These are phyloP conservation scores for Candida koratica DNA, from an alignment of 805 yeast species.

Conservation along the genomic window DNA sequence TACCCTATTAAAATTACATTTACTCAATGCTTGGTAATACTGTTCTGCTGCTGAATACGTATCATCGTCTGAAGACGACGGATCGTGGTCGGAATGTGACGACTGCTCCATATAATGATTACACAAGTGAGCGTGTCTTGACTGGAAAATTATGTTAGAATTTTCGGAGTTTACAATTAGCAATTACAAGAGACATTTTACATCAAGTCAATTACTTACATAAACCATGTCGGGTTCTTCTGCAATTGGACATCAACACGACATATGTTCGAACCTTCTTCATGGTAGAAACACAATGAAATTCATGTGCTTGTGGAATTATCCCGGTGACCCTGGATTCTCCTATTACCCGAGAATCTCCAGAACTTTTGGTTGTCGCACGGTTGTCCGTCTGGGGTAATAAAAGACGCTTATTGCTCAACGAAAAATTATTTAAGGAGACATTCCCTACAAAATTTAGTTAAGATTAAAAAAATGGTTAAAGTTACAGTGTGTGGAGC, in stretches of 20 bases:
- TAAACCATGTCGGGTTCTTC: no score
- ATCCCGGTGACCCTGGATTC: constrained; percentile 2
- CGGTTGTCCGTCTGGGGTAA: constrained; percentile 8
- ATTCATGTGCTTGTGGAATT: not conserved
- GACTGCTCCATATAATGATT: no score
- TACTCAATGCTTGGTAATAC: constrained; percentile 46
- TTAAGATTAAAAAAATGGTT: constrained; percentile 27
- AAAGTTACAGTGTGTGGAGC: constrained; percentile 90
- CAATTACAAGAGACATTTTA: not conserved
- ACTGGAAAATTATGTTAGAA: no score
- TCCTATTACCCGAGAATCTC: constrained; percentile 5
- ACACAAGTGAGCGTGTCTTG: no score
- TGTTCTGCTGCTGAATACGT: constrained; percentile 68
- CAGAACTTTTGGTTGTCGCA: constrained; percentile 4
- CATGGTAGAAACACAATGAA: no score
- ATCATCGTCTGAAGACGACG: constrained; percentile 47
- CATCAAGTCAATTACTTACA: no score
- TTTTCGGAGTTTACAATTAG: not conserved
- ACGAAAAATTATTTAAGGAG: constrained; percentile 5
- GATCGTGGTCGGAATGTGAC: constrained; percentile 29
- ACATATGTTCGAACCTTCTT: no score
- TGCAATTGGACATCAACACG: no score
- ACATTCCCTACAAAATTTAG: not conserved
- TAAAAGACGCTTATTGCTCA: constrained; percentile 7
- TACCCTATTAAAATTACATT: constrained; percentile 45